A percentile compares a stretch with the other conserved stretches of the same genome.
These are phyloP conservation scores for Vanderwaltozyma tropicalis DNA, from an alignment of 805 yeast genomes.

Conservation along the genomic window DNA sequence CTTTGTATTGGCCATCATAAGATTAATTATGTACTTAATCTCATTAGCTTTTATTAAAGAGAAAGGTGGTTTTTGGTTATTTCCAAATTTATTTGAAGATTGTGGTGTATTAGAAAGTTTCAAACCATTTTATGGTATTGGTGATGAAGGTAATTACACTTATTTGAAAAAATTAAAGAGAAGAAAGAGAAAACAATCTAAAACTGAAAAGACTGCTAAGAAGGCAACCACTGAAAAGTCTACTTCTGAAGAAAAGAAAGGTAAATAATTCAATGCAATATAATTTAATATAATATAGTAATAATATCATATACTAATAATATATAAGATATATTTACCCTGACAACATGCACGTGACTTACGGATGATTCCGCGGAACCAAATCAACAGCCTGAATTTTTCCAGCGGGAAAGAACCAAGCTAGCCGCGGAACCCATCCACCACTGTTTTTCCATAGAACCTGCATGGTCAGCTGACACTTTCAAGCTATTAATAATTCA, in stretches of 20 bases:
- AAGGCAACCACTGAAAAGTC: background rate
- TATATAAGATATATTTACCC: too few relatives aligned
- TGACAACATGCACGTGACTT: too few relatives aligned
- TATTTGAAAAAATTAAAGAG: slow-evolving; percentile 25
- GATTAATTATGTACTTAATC: slow-evolving; percentile 56
- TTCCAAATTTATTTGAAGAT: slow-evolving; percentile 92
- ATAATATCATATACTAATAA: too few relatives aligned
- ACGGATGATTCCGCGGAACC: too few relatives aligned
- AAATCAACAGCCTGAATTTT: too few relatives aligned
- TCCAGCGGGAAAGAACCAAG: too few relatives aligned
- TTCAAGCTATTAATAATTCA: too few relatives aligned
- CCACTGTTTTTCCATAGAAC: too few relatives aligned
- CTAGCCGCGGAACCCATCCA: too few relatives aligned
- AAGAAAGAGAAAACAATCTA: slow-evolving; percentile 20
- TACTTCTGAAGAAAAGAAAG: background rate
- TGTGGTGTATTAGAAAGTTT: slow-evolving; percentile 91
- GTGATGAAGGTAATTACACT: slow-evolving; percentile 33
- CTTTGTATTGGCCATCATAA: slow-evolving; percentile 66
- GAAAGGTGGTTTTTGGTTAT: slow-evolving; percentile 83
- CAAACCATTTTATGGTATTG: slow-evolving; percentile 81
- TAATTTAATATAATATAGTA: too few relatives aligned
- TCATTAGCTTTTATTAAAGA: slow-evolving; percentile 24
- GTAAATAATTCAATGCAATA: too few relatives aligned
- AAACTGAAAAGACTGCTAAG: slow-evolving; percentile 6
- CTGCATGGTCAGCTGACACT: too few relatives aligned